phyloP scores from a whole-genome alignment of 2,329 filamentous ascomycete genomes.

The Hypoxylon sp. region DNA sequence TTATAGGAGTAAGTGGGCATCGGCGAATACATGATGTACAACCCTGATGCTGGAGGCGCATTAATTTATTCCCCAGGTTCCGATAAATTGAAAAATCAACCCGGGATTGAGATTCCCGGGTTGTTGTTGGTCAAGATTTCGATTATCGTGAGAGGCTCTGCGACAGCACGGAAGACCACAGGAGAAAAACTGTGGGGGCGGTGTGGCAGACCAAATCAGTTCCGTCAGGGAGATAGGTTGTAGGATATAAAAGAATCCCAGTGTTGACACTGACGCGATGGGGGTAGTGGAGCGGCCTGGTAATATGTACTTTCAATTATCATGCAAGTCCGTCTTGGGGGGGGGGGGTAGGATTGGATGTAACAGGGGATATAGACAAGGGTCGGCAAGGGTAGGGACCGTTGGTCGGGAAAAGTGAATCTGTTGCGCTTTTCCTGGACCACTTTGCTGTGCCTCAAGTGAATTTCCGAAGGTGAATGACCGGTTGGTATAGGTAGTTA shows the following conservation, averaged over 20 bases:
- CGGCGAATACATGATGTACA: conserved; percentile 50
- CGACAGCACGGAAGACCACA: conserved; percentile 45
- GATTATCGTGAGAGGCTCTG: conserved; percentile 47
- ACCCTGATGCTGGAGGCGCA: conserved; percentile 32
- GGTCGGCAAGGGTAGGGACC: conserved; percentile 38
- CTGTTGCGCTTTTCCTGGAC: conserved; percentile 25
- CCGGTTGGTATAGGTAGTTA: conserved; percentile 30
- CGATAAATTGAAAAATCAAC: conserved; percentile 43
- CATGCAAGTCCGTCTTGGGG: conserved; percentile 52
- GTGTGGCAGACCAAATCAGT: conserved; percentile 47
- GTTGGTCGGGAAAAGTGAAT: conserved; percentile 39
- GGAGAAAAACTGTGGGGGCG: conserved; percentile 49
- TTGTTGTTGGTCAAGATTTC: conserved; percentile 39
- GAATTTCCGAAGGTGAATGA: conserved; percentile 40
- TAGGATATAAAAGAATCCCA: conserved; percentile 50
- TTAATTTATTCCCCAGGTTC: conserved; percentile 38
- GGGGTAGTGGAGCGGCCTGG: conserved; percentile 51
- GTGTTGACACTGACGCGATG: conserved; percentile 51
- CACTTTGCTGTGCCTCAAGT: conserved; percentile 37
- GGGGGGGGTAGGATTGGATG: conserved; percentile 48
- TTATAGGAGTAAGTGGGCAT: conserved; percentile 45
- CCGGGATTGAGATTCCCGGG: conserved; percentile 42
- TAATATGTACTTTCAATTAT: conserved; percentile 51
- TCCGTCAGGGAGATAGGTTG: conserved; percentile 49
- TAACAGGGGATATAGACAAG: conserved; percentile 47